Evolutionary conservation across 1,139 yeast species (phyloP), one percentile per base, ranked within the genome.

Genomic region (Geotrichum fermentans): DNA sequence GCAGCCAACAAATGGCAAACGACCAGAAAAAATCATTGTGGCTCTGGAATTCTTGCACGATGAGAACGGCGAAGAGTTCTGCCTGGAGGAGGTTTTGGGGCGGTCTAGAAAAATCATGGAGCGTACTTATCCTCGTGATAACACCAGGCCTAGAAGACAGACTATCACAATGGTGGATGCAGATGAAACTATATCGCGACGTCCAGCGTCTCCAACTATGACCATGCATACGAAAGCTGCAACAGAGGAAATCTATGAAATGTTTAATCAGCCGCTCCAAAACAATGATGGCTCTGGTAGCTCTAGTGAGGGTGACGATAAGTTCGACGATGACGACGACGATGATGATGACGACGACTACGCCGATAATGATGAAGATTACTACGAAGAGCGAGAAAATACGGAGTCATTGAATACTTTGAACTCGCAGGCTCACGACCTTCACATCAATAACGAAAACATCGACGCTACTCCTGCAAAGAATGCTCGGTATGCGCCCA

Each of bases 211-310:
- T 0, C 96, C 96, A 0, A 88, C 96, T 0, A 75, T 85, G 58
- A 88, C 96, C 0, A 68, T 83, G 63, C 82, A 76, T 62, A 83
- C 96, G 0, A 80, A 80, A 52, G 79, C 82, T 58, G 95, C 96
- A 0, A 77, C 81, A 50, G 79, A 80, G 47, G 96, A 88, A 57
- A 83, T 89, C 0, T 72, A 78, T 53, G 76, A 77, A 20, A 84
- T 89, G 85, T 86, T 87, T 61, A 87, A 83, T 59, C 81, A 78
- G 56, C 84, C 83, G 0, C 69, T 80, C 2, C 66, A 67, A 32
- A 24, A 16, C 22, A 18, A 16, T 11, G 28, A 22, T 7, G 34
- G 11, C 6, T 29, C 36, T 10, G 26, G 24, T 16, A 40, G 36
- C 26, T 40, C 43, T 14, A 38, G 32, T n/a, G 43, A 40, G 18